These are phyloP conservation scores for Ilex aquifolium DNA, from an alignment of 257 asterid species.

Conservation along the genomic window DNA sequence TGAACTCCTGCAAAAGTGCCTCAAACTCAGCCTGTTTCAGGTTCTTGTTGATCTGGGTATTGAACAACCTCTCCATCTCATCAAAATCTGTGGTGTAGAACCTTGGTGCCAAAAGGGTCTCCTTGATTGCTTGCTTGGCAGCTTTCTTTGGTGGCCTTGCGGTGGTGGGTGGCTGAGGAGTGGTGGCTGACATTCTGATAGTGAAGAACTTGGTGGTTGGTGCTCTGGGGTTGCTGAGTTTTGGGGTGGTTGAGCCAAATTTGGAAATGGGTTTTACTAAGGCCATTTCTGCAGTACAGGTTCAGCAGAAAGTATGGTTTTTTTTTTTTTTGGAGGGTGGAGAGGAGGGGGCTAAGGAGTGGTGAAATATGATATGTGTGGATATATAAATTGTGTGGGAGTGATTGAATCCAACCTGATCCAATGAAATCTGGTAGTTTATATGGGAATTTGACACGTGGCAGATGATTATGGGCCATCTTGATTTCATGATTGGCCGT, in stretches of 20 bases:
- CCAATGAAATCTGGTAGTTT: constrained; percentile 52
- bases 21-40: constrained; percentile 78
- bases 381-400: constrained; percentile 17
- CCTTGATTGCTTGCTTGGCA: constrained; percentile 56
- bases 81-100: constrained; percentile 93
- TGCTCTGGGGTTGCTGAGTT: constrained; percentile 18
- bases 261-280: constrained; percentile 61
- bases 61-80: constrained; percentile 96
- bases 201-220: constrained; percentile 18
- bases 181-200: constrained; percentile 57
- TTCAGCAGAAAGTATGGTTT: background rate
- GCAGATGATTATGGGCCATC: constrained; percentile 27
- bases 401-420: constrained; percentile 44
- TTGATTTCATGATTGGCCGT: constrained; percentile 29
- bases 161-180: constrained; percentile 31
- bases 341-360: background rate
- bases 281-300: constrained; percentile 53
- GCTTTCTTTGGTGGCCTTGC: constrained; percentile 35
- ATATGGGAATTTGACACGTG: constrained; percentile 49
- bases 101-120: constrained; percentile 64
- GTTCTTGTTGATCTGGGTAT: constrained; percentile 84
- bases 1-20: constrained; percentile 87
- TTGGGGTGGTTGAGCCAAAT: constrained; percentile 31
- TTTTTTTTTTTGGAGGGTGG: background rate
- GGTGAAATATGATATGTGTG: constrained; percentile 5